Conservation (phyloP, 2,329 filamentous ascomycete species). For the Hypomyces perniciosus region DNA sequence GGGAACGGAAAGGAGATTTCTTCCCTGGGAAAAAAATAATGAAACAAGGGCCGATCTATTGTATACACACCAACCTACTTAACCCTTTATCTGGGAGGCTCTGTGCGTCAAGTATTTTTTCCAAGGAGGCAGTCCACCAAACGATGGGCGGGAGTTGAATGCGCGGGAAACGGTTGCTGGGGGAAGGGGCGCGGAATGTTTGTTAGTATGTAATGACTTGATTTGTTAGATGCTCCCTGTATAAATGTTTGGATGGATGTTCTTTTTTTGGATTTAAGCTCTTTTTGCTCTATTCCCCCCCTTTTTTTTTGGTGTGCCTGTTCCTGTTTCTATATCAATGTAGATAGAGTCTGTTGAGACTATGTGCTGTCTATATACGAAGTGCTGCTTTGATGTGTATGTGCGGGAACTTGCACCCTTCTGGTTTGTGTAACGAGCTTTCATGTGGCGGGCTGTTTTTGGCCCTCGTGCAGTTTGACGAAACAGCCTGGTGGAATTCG, state of each 20-base stretch:
- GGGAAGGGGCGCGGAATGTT: conserved; percentile 12
- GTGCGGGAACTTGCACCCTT: too few relatives aligned
- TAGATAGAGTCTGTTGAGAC: conserved; percentile 3
- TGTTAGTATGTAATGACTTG: conserved; percentile 12
- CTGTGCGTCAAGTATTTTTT: conserved; percentile 6
- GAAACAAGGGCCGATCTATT: not conserved
- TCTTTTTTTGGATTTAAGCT: not conserved
- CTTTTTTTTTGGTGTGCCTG: not conserved
- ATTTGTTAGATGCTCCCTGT: conserved; percentile 13
- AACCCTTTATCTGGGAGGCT: not conserved
- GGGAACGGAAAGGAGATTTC: not conserved
- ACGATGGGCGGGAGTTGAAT: not conserved
- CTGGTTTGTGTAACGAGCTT: too few relatives aligned
- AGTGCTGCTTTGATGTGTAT: not conserved
- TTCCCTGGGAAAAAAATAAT: not conserved
- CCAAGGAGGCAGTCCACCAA: conserved; percentile 1
- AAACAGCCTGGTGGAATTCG: too few relatives aligned
- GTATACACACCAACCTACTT: not conserved
- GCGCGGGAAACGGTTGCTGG: conserved; percentile 2
- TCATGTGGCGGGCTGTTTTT: too few relatives aligned
- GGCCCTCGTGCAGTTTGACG: too few relatives aligned
- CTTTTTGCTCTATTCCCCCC: not conserved
- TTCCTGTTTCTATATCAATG: conserved; percentile 3
- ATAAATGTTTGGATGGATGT: conserved; percentile 12
- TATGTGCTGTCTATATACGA: conserved; percentile 1